Conservation (phyloP, 768 basidiomycete genomes). For the Hortiboletus flavorubellus region DNA sequence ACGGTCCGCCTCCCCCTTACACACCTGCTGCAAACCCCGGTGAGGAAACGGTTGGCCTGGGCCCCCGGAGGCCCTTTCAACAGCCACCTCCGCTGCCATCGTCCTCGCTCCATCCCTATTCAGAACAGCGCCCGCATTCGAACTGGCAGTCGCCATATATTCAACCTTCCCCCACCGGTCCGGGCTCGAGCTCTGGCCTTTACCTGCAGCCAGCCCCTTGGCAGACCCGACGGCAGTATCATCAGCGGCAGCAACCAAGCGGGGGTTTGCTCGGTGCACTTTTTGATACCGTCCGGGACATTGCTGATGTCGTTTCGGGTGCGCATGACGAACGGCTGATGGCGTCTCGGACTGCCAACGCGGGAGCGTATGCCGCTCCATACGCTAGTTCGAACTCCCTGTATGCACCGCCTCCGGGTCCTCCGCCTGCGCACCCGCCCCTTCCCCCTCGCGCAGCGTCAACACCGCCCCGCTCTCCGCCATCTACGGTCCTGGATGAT, state of each 20-base stretch:
- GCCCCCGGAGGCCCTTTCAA: slow-evolving; percentile 64
- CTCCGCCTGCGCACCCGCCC: not conserved
- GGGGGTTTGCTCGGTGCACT: slow-evolving; percentile 29
- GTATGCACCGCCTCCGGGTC: slow-evolving; percentile 14
- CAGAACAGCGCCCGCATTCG: not conserved
- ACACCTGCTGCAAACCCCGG: slow-evolving; percentile 57
- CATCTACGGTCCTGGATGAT: slow-evolving; percentile 39
- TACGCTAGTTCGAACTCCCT: slow-evolving; percentile 1
- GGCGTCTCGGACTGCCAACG: slow-evolving; percentile 14
- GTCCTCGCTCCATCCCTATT: not conserved
- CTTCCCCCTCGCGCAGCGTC: slow-evolving; percentile 11
- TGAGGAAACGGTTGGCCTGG: slow-evolving; percentile 60
- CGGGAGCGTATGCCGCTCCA: slow-evolving; percentile 20
- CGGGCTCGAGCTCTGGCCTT: slow-evolving; percentile 1
- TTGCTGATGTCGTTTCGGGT: slow-evolving; percentile 29
- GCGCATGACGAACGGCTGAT: slow-evolving; percentile 17
- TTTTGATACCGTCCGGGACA: slow-evolving; percentile 26
- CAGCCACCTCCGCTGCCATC: slow-evolving; percentile 26
- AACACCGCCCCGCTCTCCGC: slow-evolving; percentile 12
- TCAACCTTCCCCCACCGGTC: not conserved
- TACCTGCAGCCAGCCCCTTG: slow-evolving; percentile 20
- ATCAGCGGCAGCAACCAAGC: slow-evolving; percentile 11
- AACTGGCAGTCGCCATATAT: not conserved
- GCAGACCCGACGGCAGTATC: slow-evolving; percentile 20
- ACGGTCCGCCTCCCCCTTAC: slow-evolving; percentile 71